These are phyloP conservation scores for Zymoseptoria pseudotritici DNA, from an alignment of 2,329 filamentous ascomycete species.

Conservation along the genomic window DNA sequence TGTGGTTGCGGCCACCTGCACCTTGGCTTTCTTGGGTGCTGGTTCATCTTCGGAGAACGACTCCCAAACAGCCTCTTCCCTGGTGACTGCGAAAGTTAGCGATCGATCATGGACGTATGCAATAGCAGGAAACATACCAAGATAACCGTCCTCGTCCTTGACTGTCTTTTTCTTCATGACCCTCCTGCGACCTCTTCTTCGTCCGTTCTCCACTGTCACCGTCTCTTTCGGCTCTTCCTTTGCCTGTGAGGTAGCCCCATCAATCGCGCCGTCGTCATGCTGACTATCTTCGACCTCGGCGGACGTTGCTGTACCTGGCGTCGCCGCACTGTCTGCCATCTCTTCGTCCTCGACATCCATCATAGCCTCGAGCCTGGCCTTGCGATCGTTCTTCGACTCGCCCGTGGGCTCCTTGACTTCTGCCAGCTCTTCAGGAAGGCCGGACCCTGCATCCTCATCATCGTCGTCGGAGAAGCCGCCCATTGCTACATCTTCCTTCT, in stretches of 20 bases:
- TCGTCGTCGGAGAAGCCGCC: constrained; percentile 43
- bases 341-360: constrained; percentile 56
- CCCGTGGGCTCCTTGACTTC: constrained; percentile 18
- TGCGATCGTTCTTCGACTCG: constrained; percentile 52
- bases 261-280: constrained; percentile 50
- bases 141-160: constrained; percentile 82
- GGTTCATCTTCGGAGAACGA: constrained; percentile 88
- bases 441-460: constrained; percentile 28
- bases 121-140: constrained; percentile 53
- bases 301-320: constrained; percentile 12
- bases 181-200: constrained; percentile 67
- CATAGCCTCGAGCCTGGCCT: constrained; percentile 62
- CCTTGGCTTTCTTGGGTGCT: constrained; percentile 49
- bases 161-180: constrained; percentile 83
- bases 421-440: constrained; percentile 13
- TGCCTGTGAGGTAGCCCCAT: constrained; percentile 34
- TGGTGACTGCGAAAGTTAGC: constrained; percentile 58
- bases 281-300: constrained; percentile 22
- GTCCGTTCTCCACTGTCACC: constrained; percentile 52
- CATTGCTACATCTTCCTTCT: constrained; percentile 25
- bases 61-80: constrained; percentile 79
- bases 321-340: constrained; percentile 17
- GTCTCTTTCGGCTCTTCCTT: constrained; percentile 36
- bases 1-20: constrained; percentile 27
- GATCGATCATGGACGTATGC: background rate